Percentiles rank a stretch among this genome's conserved stretches.
Conservation (phyloP, 1,284 basidiomycete genomes). For the Ustilago tritici region DNA sequence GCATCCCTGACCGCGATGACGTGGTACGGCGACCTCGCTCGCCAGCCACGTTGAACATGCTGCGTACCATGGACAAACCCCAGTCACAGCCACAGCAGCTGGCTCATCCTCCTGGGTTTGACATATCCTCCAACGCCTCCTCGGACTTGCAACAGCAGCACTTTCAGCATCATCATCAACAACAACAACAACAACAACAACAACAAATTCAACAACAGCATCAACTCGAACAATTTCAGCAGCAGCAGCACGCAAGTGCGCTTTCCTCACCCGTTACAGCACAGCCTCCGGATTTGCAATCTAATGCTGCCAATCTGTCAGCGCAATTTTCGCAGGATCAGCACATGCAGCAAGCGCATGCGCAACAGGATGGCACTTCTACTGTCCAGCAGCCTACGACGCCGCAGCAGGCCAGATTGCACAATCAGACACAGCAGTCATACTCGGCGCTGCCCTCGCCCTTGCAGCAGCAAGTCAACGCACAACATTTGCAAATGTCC, state of each 20-base stretch:
- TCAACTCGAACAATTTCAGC: conserved; percentile 20
- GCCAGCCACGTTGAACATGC: conserved; percentile 27
- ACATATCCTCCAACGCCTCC: conserved; percentile 14
- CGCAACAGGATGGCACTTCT: conserved; percentile 10
- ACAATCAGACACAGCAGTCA: conserved; percentile 19
- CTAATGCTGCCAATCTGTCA: conserved; percentile 6
- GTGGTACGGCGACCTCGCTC: conserved; percentile 37
- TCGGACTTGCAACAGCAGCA: conserved; percentile 35
- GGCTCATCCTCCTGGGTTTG: conserved; percentile 22
- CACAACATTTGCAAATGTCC: conserved; percentile 27
- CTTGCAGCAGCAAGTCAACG: conserved; percentile 27
- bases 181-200: conserved; percentile 17
- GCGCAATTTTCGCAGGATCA: conserved; percentile 12
- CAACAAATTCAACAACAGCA: conserved; percentile 6
- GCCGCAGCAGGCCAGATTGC: conserved; percentile 22
- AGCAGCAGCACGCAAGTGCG: conserved; percentile 20
- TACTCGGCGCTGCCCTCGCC: conserved; percentile 34
- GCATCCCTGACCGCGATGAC: conserved; percentile 21
- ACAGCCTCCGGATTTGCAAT: conserved; percentile 7
- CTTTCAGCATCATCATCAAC: conserved; percentile 21
- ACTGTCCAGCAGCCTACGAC: conserved; percentile 19
- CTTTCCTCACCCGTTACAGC: conserved; percentile 29
- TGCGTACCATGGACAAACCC: conserved; percentile 27
- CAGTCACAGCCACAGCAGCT: conserved; percentile 30
- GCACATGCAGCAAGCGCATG: conserved; percentile 14